Base-by-base conservation (phyloP, 2,329 filamentous ascomycete species). In the Aspergillus aculeatus region DNA sequence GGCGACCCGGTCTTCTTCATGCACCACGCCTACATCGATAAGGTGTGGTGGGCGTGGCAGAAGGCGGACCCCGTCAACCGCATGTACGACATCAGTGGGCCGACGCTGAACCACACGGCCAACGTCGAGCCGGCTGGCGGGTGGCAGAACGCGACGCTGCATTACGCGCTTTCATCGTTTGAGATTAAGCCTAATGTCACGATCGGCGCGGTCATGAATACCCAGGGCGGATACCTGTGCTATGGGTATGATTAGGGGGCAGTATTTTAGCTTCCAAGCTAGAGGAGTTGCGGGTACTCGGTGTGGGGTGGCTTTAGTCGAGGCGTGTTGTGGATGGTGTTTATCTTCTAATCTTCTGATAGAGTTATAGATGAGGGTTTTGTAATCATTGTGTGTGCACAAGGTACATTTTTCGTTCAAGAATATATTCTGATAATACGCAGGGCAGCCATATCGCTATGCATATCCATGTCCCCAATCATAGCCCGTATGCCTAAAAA, bases 1-100 rank as follows among this genome's bases (percentile, higher is more conserved):
- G 57, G 57, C 16, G 57, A 59, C 53, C 57, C 57, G 5, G 38
- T 56, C 4, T 59, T 59, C 53, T 59, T 59, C 52, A 59, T 59
- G 57, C 57, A 59, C 38, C 57, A 59, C 26, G 51, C 50, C 35
- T 59, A 59, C 35, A 56, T 59, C 19, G 57, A 59, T 35, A 47
- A 48, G 29, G 53, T 59, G 19, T 59, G 57, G 57, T 59, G 53
- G 47, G n/a, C 31, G 24, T 59, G 57, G 57, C 57, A 59, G 52
- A 56, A 52, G 35, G 24, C 31, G 1, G 57, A 59, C 19, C 57
- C 57, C n/a, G 21, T 47, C 26, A 56, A 56, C 52, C 57, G 57
- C 11, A 21, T 59, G 47, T 59, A 59, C 38, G 52, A 59, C 32
- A 59, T 59, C 26, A 59, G 57, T 0, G 57, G 57, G 2, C 57